Base-by-base conservation (phyloP, 441 rosid genomes). In the Pelargonium citronellum region DNA sequence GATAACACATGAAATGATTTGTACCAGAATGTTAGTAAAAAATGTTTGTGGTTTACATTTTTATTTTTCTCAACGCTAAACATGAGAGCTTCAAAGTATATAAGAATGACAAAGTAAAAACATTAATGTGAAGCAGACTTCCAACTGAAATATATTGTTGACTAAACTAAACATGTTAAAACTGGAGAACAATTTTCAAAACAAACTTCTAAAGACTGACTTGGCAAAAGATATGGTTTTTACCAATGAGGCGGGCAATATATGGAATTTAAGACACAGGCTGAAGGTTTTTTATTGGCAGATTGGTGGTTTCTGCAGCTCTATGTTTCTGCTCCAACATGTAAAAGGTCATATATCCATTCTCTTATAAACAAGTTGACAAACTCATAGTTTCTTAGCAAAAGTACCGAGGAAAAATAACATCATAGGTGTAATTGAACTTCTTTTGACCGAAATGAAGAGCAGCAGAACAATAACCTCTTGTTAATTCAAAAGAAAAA, bases 1-100 rank as follows among this genome's bases (percentile, higher is more conserved):
- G 73, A 68, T 19, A 58, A 72, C 34, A 74, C 19, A 64, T 43
- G 49, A 43, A 61, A 64, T 55, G 55, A 76, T 22, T 60, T 20
- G 60, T 13, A 27, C 4, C 39, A 34, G 39, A 34, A 34, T 34
- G 39, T 34, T 34, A 34, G 5, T 34, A 34, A 34, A 34, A 34
- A 34, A 34, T 34, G 39, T 34, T 34, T 34, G 39, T 34, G 39
- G 3, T 43, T 43, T 8, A 43, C 12, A 43, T 43, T 43, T 43
- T 43, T 10, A 43, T 7, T 43, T 43, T 43, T 43, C 11, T 43
- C 12, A 43, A 43, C 11, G 12, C 47, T 43, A 43, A 7, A 43
- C 47, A 43, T 43, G 47, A 43, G 47, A 43, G 4, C 47, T 8
- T 43, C 47, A 43, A 34, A 43, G 10, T 43, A 7, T 43, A 7